A percentile compares a stretch with the other conserved stretches of the same genome.
Evolutionary conservation across 2,329 filamentous ascomycete species (phyloP).

Genomic region (Epichloe aotearoae): DNA sequence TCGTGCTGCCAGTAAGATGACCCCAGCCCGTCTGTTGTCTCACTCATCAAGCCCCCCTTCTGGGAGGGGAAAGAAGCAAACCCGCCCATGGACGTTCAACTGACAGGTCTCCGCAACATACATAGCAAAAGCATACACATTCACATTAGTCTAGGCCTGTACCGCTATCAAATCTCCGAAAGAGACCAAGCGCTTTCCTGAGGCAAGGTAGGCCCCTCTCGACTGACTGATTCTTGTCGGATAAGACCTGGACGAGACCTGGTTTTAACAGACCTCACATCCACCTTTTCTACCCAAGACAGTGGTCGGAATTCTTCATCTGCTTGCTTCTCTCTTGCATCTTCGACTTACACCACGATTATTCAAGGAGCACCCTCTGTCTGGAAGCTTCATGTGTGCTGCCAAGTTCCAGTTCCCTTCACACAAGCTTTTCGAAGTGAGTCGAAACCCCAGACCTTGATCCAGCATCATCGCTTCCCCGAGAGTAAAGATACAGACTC

Average conservation of each 20-base stretch:
- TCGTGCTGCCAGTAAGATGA: constrained; percentile 20
- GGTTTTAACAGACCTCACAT: constrained; percentile 20
- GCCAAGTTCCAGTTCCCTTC: constrained; percentile 40
- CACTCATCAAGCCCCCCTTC: constrained; percentile 20
- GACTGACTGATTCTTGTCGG: constrained; percentile 15
- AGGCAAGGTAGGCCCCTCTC: constrained; percentile 17
- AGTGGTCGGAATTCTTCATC: constrained; percentile 23
- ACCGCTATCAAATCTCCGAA: constrained; percentile 27
- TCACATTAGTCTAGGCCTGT: constrained; percentile 16
- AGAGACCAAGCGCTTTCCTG: constrained; percentile 14
- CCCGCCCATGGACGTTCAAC: constrained; percentile 14
- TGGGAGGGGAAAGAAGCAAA: constrained; percentile 19
- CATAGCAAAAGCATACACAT: constrained; percentile 19
- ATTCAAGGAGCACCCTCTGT: constrained; percentile 10
- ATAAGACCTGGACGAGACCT: constrained; percentile 27
- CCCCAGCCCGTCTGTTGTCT: constrained; percentile 20
- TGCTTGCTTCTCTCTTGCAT: constrained; percentile 21
- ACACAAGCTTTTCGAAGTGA: constrained; percentile 48
- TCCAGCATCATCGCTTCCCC: constrained; percentile 10
- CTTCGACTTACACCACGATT: constrained; percentile 15
- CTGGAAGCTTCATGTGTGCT: constrained; percentile 43
- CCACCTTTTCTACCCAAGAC: constrained; percentile 24
- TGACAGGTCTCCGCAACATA: constrained; percentile 18
- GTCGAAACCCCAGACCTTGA: constrained; percentile 25
- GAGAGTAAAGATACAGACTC: background rate